Percentiles rank a stretch among this genome's conserved stretches.
phyloP scores from a whole-genome alignment of 495 filamentous ascomycete genomes.

The Durotheca rogersii region DNA sequence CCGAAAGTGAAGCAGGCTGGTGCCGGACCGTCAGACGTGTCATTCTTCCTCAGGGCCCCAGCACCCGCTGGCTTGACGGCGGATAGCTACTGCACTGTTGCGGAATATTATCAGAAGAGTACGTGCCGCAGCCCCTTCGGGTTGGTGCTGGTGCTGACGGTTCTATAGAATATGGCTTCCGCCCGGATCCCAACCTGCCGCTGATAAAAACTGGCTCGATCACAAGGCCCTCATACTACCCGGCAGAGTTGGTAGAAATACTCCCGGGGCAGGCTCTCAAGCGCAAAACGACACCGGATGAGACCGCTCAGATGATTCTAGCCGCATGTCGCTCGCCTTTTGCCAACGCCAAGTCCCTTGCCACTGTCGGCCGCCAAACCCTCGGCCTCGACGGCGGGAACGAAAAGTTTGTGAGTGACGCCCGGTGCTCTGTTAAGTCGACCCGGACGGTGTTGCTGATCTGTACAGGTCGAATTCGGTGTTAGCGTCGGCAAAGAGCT shows the following conservation, averaged over 20 bases:
- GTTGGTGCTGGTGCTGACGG: slow-evolving; percentile 9
- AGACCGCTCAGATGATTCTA: slow-evolving; percentile 63
- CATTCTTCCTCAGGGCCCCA: slow-evolving; percentile 45
- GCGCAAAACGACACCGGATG: slow-evolving; percentile 53
- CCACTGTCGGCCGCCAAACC: slow-evolving; percentile 50
- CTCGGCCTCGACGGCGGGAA: slow-evolving; percentile 45
- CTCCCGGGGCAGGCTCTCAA: slow-evolving; percentile 64
- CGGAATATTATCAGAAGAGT: slow-evolving; percentile 38
- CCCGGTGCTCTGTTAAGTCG: not conserved
- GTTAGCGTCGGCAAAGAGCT: slow-evolving; percentile 55
- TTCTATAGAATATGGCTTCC: slow-evolving; percentile 37
- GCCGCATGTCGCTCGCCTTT: slow-evolving; percentile 68
- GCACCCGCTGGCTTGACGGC: slow-evolving; percentile 27
- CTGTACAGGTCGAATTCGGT: slow-evolving; percentile 49
- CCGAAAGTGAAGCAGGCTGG: slow-evolving; percentile 42
- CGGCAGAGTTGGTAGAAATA: slow-evolving; percentile 65
- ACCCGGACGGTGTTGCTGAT: slow-evolving; percentile 10
- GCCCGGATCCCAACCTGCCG: slow-evolving; percentile 46
- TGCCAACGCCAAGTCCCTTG: slow-evolving; percentile 67
- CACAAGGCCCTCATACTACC: slow-evolving; percentile 61
- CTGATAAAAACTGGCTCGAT: slow-evolving; percentile 69
- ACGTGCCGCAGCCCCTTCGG: slow-evolving; percentile 5
- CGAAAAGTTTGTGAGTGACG: slow-evolving; percentile 31
- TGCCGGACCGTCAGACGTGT: slow-evolving; percentile 46
- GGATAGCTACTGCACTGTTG: slow-evolving; percentile 32